A percentile compares a stretch with the other conserved stretches of the same genome.
Conservation (phyloP, 768 basidiomycete genomes). For the Suillus subaureus region DNA sequence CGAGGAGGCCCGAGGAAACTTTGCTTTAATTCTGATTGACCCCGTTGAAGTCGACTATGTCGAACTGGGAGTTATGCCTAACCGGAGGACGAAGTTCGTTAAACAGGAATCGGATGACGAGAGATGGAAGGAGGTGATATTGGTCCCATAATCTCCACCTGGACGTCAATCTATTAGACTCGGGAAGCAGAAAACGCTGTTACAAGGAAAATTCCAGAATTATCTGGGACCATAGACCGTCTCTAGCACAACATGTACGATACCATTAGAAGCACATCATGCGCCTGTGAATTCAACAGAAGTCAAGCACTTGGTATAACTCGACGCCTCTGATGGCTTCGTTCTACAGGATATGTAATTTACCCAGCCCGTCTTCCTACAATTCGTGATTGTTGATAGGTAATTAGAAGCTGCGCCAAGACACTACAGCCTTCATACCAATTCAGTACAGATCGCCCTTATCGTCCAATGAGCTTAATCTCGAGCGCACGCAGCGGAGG, state of each 20-base stretch:
- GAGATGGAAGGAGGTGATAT: slow-evolving; percentile 58
- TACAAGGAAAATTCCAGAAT: not conserved
- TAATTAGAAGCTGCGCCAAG: not conserved
- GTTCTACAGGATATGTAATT: not conserved
- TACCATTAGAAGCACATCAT: not conserved
- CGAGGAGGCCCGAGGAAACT: slow-evolving; percentile 62
- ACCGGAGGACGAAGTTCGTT: slow-evolving; percentile 58
- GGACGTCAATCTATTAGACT: not conserved
- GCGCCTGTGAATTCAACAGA: not conserved
- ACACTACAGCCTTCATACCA: not conserved
- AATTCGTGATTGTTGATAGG: not conserved
- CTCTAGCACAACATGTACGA: no score
- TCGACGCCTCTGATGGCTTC: not conserved
- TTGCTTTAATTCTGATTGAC: slow-evolving; percentile 73
- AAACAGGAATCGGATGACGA: slow-evolving; percentile 39
- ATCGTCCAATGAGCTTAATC: slow-evolving; percentile 44
- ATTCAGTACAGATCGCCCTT: not conserved
- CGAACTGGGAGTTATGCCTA: slow-evolving; percentile 58
- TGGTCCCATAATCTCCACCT: slow-evolving; percentile 55
- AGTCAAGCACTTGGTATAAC: not conserved
- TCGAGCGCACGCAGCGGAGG: slow-evolving; percentile 52
- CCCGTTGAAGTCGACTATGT: slow-evolving; percentile 69
- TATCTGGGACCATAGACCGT: no score
- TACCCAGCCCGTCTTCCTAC: not conserved
- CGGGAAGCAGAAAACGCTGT: not conserved